A percentile compares a stretch with the other conserved stretches of the same genome.
phyloP scores from a whole-genome alignment of 2,329 filamentous ascomycete genomes.

The Apiospora phragmitis region DNA sequence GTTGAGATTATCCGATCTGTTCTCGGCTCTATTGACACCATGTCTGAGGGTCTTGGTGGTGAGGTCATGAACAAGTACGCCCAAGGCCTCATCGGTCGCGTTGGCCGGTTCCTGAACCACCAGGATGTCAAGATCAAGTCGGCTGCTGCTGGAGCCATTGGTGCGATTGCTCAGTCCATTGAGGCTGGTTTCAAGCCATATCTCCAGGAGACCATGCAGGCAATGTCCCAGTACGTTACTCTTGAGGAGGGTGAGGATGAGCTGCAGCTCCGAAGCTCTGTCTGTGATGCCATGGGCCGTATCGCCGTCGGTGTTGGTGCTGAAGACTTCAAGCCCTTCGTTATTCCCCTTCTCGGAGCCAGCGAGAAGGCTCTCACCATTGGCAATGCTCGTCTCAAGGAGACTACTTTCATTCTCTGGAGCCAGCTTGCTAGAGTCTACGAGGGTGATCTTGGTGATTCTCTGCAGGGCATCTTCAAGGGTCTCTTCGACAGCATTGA shows the following conservation, averaged over 20 bases:
- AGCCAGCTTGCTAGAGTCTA: slow-evolving; percentile 93
- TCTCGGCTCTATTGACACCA: slow-evolving; percentile 86
- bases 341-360: slow-evolving; percentile 84
- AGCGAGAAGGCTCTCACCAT: slow-evolving; percentile 89
- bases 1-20: slow-evolving; percentile 85
- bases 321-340: slow-evolving; percentile 85
- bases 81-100: slow-evolving; percentile 77
- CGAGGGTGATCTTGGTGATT: slow-evolving; percentile 77
- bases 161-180: slow-evolving; percentile 84
- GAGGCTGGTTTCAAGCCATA: slow-evolving; percentile 85
- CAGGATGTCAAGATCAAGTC: slow-evolving; percentile 88
- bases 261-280: slow-evolving; percentile 83
- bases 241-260: slow-evolving; percentile 91
- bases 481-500: slow-evolving; percentile 83
- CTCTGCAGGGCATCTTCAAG: slow-evolving; percentile 75
- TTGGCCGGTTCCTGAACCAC: slow-evolving; percentile 81
- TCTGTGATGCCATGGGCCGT: slow-evolving; percentile 90
- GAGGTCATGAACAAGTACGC: slow-evolving; percentile 82
- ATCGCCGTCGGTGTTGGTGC: slow-evolving; percentile 87
- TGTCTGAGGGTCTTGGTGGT: slow-evolving; percentile 82
- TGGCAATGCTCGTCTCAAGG: slow-evolving; percentile 85
- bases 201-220: slow-evolving; percentile 87
- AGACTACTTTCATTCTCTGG: slow-evolving; percentile 98
- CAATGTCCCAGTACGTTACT: slow-evolving; percentile 79
- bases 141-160: slow-evolving; percentile 83